Conservation (phyloP, 208 protist species). For the Endotrypanum monterogeii region DNA sequence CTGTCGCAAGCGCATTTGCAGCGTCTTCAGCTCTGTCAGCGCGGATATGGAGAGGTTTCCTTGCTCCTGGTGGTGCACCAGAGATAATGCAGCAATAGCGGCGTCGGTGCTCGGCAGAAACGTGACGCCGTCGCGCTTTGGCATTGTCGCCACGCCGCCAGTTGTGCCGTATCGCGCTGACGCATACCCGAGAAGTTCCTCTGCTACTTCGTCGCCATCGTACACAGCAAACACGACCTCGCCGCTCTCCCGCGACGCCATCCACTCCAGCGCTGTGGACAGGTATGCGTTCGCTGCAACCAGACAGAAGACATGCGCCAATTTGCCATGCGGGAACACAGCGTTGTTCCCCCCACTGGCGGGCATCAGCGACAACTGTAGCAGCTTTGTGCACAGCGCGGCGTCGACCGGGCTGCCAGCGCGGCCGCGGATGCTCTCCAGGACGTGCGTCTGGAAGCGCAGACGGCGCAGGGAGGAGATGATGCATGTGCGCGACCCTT, state of each 20-base stretch:
- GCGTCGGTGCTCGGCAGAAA: conserved; percentile 52
- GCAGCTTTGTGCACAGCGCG: conserved; percentile 70
- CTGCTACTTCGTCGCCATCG: conserved; percentile 62
- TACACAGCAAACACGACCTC: conserved; percentile 68
- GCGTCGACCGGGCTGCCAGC: conserved; percentile 69
- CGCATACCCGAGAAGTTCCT: conserved; percentile 55
- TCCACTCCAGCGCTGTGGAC: conserved; percentile 55
- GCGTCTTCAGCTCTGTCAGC: conserved; percentile 49
- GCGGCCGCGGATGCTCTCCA: conserved; percentile 62
- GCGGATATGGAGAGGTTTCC: conserved; percentile 55
- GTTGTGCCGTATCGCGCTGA: conserved; percentile 30
- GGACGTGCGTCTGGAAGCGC: conserved; percentile 64
- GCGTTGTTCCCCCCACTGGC: conserved; percentile 7
- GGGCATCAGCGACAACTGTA: conserved; percentile 45
- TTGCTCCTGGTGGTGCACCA: conserved; percentile 50
- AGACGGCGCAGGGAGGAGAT: conserved; percentile 58
- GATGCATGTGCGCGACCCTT: conserved; percentile 43
- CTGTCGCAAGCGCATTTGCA: conserved; percentile 45
- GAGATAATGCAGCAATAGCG: conserved; percentile 45
- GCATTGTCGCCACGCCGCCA: conserved; percentile 46
- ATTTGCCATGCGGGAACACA: neutral
- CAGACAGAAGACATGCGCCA: conserved; percentile 30
- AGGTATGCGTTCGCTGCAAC: conserved; percentile 69
- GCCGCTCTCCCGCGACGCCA: conserved; percentile 33
- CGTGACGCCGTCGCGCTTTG: conserved; percentile 42